A percentile compares a stretch with the other conserved stretches of the same genome.
phyloP scores from a whole-genome alignment of 208 protist species.

The Crithidia brevicula region DNA sequence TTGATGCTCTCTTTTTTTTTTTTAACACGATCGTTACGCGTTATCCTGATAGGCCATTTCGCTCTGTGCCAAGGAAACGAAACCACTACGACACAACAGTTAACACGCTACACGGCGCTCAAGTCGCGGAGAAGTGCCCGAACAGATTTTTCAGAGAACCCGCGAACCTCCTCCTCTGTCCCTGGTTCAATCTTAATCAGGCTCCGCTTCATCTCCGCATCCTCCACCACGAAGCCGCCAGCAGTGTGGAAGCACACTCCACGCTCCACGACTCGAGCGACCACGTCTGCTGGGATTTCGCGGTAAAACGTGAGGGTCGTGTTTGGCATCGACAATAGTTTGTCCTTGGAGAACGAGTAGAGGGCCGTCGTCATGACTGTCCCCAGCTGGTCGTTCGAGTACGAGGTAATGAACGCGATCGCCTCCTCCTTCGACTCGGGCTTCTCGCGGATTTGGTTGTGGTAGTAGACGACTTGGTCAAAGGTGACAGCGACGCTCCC shows the following conservation, averaged over 20 bases:
- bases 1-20: not conserved
- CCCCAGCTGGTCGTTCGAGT: constrained; percentile 58
- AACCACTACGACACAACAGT: too few relatives aligned
- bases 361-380: constrained; percentile 79
- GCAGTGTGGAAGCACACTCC: constrained; percentile 56
- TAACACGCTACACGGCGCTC: not conserved
- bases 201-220: constrained; percentile 61
- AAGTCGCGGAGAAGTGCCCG: constrained; percentile 29
- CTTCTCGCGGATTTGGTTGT: constrained; percentile 86
- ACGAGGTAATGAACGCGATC: constrained; percentile 55
- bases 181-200: constrained; percentile 56
- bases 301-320: constrained; percentile 73
- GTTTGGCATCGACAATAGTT: constrained; percentile 35
- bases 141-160: constrained; percentile 41
- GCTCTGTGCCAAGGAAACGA: too few relatives aligned
- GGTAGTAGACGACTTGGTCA: constrained; percentile 86
- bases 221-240: constrained; percentile 81
- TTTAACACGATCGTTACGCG: too few relatives aligned
- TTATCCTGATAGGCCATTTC: too few relatives aligned
- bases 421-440: constrained; percentile 54
- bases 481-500: constrained; percentile 71
- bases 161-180: constrained; percentile 56
- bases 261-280: constrained; percentile 61
- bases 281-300: constrained; percentile 41
- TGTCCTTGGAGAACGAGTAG: constrained; percentile 37